phyloP scores from a whole-genome alignment of 2,329 filamentous ascomycete genomes.

The Cladosporium colombiae region DNA sequence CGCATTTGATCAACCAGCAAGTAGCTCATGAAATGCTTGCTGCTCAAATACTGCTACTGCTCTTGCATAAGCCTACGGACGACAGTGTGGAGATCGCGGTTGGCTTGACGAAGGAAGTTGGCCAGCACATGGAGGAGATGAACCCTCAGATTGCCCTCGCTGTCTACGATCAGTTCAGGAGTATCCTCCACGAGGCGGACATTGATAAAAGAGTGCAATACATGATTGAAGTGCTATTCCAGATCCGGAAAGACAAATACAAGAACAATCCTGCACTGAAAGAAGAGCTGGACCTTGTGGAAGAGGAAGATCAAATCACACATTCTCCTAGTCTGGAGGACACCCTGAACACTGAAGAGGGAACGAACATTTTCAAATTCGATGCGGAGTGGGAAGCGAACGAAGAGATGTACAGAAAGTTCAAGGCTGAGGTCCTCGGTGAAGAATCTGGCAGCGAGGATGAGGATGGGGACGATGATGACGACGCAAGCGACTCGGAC shows the following conservation, averaged over 20 bases:
- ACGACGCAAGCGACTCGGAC: constrained; percentile 60
- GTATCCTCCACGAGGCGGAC: constrained; percentile 91
- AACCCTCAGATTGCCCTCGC: constrained; percentile 81
- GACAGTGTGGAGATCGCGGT: constrained; percentile 98
- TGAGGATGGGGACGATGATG: constrained; percentile 66
- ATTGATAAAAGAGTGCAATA: constrained; percentile 99
- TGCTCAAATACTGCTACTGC: constrained; percentile 86
- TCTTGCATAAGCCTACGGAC: constrained; percentile 93
- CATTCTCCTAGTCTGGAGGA: constrained; percentile 82
- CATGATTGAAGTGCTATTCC: constrained; percentile 97
- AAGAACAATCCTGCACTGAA: constrained; percentile 90
- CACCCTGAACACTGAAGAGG: constrained; percentile 80
- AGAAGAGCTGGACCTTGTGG: constrained; percentile 91
- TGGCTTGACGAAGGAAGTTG: constrained; percentile 86
- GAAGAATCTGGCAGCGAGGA: constrained; percentile 77
- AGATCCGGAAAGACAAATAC: constrained; percentile 93
- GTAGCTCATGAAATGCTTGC: constrained; percentile 92
- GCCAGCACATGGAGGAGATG: constrained; percentile 94
- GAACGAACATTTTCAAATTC: constrained; percentile 92
- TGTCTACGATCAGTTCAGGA: constrained; percentile 94
- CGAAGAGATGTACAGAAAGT: constrained; percentile 82
- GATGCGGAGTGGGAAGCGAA: constrained; percentile 88
- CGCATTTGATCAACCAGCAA: constrained; percentile 93
- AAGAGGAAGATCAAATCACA: constrained; percentile 97
- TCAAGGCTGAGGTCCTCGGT: constrained; percentile 91